Percentiles rank a stretch among this genome's conserved stretches.
Conservation (phyloP, 768 basidiomycete species). For the Tylopilus sp. region DNA sequence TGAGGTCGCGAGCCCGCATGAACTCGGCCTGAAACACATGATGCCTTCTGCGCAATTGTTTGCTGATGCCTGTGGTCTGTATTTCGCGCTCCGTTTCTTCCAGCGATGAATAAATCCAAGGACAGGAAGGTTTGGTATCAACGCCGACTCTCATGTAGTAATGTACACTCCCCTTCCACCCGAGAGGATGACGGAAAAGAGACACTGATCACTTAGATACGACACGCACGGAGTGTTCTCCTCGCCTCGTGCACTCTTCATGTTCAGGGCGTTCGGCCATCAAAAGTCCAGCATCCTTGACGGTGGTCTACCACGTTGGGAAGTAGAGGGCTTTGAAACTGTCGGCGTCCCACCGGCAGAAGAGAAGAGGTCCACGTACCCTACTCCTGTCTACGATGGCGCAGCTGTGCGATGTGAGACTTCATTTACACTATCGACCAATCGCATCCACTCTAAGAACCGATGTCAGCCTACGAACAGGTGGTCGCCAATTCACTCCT, state of each 20-base stretch:
- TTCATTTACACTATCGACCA: constrained; percentile 32
- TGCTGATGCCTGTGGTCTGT: constrained; percentile 75
- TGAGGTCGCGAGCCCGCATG: constrained; percentile 66
- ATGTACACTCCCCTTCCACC: constrained; percentile 46
- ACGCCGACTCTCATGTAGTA: constrained; percentile 73
- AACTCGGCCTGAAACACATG: constrained; percentile 90
- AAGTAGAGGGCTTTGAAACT: constrained; percentile 57
- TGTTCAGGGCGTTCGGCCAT: constrained; percentile 92
- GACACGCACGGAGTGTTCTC: constrained; percentile 91
- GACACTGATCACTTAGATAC: constrained; percentile 50
- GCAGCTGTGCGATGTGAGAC: constrained; percentile 43
- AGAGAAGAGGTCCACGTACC: constrained; percentile 39
- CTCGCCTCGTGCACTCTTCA: constrained; percentile 88
- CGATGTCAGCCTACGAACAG: constrained; percentile 67
- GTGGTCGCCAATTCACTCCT: constrained; percentile 67
- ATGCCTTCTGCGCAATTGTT: constrained; percentile 75
- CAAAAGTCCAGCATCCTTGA: constrained; percentile 81
- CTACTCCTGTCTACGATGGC: constrained; percentile 49
- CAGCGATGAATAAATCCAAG: constrained; percentile 16
- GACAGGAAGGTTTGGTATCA: constrained; percentile 71
- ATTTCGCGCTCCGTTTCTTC: constrained; percentile 3
- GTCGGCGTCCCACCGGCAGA: constrained; percentile 35
- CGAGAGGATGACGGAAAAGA: constrained; percentile 2
- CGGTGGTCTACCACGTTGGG: constrained; percentile 89
- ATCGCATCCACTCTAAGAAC: constrained; percentile 19